Evolutionary conservation across 2,329 filamentous ascomycete species (phyloP).

Genomic region (Microdochium paspali): DNA sequence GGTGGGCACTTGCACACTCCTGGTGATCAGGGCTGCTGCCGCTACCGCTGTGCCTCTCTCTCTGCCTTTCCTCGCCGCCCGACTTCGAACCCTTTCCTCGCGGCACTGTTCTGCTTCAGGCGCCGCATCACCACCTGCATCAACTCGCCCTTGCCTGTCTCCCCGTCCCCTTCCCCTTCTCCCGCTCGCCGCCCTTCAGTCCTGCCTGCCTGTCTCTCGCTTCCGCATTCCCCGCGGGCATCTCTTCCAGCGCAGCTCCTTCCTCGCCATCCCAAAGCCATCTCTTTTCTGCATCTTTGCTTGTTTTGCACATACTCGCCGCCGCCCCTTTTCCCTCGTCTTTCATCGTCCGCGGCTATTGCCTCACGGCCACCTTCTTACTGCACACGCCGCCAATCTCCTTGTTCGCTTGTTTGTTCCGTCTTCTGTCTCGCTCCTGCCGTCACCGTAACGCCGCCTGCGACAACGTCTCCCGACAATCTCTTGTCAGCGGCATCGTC

Average conservation of each 20-base stretch:
- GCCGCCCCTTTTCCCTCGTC: background rate
- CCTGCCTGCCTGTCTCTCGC: background rate
- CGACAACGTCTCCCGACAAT: too few species aligned
- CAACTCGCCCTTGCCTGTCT: background rate
- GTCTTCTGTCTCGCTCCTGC: background rate
- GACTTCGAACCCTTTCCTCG: background rate
- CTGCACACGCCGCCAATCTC: background rate
- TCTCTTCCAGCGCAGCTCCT: background rate
- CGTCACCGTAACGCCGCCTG: too few species aligned
- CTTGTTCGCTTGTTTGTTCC: background rate
- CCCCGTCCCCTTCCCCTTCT: background rate
- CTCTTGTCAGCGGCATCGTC: constrained; percentile 2
- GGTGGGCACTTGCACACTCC: too few species aligned
- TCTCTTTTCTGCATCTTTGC: background rate
- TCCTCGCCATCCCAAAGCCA: background rate
- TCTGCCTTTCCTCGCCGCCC: background rate
- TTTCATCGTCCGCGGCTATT: background rate
- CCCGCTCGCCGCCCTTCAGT: too few species aligned
- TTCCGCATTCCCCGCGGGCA: background rate
- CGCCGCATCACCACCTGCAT: background rate
- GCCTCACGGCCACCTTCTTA: background rate
- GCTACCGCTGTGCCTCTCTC: too few species aligned
- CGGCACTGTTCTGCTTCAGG: background rate
- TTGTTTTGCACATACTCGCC: background rate
- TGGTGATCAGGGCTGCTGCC: too few species aligned